phyloP scores from a whole-genome alignment of 2,329 filamentous ascomycete genomes.

The Talaromyces sp. region DNA sequence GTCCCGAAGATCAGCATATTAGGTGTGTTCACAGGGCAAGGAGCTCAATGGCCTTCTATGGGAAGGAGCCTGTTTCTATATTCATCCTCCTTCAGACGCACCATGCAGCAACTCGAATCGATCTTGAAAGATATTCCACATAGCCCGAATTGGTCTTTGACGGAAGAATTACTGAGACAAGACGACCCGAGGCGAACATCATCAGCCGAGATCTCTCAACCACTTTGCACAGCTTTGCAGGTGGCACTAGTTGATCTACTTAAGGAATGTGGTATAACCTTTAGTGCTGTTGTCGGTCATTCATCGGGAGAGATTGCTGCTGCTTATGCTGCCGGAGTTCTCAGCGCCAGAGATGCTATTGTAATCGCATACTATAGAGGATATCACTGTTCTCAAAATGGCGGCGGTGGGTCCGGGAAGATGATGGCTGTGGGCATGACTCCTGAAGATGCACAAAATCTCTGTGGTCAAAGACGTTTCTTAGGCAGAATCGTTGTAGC shows the following conservation, averaged over 20 bases:
- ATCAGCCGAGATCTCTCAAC: slow-evolving; percentile 21
- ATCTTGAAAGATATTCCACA: neutral
- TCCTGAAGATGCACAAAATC: slow-evolving; percentile 31
- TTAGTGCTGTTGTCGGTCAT: slow-evolving; percentile 42
- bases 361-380: slow-evolving; percentile 45
- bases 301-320: slow-evolving; percentile 49
- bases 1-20: slow-evolving; percentile 10
- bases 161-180: slow-evolving; percentile 17
- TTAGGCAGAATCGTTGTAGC: slow-evolving; percentile 28
- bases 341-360: slow-evolving; percentile 42
- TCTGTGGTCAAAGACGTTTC: slow-evolving; percentile 25
- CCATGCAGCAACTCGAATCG: neutral
- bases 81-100: slow-evolving; percentile 7
- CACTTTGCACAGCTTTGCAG: slow-evolving; percentile 23
- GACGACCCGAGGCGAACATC: slow-evolving; percentile 14
- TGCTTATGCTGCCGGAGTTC: slow-evolving; percentile 45
- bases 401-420: slow-evolving; percentile 28
- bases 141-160: slow-evolving; percentile 19
- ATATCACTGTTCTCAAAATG: slow-evolving; percentile 22
- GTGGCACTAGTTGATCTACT: slow-evolving; percentile 20
- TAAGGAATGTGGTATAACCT: slow-evolving; percentile 26
- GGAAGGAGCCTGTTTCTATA: slow-evolving; percentile 20
- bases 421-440: slow-evolving; percentile 48
- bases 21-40: slow-evolving; percentile 30
- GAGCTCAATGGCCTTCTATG: slow-evolving; percentile 28